Evolutionary conservation across 805 yeast species (phyloP), one percentile per base, ranked within the genome.

Genomic region (Myxozyma sirexii): DNA sequence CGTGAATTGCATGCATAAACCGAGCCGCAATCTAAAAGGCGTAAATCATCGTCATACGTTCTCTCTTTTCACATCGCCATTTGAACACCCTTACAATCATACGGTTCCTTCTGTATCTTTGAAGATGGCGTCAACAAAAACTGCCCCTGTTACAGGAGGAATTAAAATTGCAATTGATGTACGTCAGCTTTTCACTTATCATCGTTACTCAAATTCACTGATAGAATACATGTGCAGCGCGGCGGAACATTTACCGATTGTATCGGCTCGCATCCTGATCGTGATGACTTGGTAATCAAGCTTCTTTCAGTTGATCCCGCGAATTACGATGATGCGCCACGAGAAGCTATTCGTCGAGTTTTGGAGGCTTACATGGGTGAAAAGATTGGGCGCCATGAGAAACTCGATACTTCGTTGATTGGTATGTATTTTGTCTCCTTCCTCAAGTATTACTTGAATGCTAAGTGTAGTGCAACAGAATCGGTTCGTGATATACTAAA

Each of bases 181-280:
- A 35, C 39, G 65, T 50, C 10, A 10, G 6, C 29, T 19, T 3
- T 17, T 17, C 27, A 31, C 10, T 7, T 43, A 21, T 13, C 47
- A 21, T 12, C 4, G 31, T 3, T 33, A 8, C n/a, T 2, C 21
- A 38, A 38, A 8, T 19, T 38, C 12, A 38, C 19, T 7, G 7
- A 17, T 2, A n/a, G 24, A 0, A 41, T 15, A 17, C 2, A 21
- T 7, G 19, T 42, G 23, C 13, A 71, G 66, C 73, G 93, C 64
- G 97, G 97, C 64, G 97, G 97, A 58, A 92, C 97, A 0, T 91
- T 91, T 76, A 90, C 97, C 0, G 97, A 90, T 69, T 79, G 87
- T 74, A 74, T 84, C 56, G 76, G 90, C 77, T 66, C 76, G 78
- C 65, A 76, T 83, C 70, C 69, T 39, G 74, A 79, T 61, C 38